Evolutionary conservation across 2,329 filamentous ascomycete genomes (phyloP).

Genomic region (Coniella vitis): DNA sequence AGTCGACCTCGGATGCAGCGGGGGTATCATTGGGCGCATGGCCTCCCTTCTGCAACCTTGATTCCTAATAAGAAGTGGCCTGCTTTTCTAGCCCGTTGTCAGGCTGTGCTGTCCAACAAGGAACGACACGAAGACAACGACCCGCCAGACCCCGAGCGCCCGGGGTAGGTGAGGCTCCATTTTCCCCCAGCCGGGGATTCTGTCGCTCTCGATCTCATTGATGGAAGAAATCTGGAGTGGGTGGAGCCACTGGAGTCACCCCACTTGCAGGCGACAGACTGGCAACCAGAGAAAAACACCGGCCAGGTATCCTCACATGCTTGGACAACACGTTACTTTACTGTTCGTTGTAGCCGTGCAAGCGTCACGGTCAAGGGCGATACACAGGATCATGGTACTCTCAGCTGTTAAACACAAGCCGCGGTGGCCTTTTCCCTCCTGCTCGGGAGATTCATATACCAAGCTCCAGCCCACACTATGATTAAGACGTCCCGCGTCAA

Average conservation of each 20-base stretch:
- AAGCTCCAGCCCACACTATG: too few relatives aligned
- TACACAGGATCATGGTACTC: background rate
- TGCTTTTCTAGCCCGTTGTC: too few relatives aligned
- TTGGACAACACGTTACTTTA: conserved; percentile 12
- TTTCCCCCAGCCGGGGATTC: conserved; percentile 6
- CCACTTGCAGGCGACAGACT: conserved; percentile 5
- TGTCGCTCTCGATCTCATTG: conserved; percentile 8
- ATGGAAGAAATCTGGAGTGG: conserved; percentile 14
- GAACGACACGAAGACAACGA: background rate
- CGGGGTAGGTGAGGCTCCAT: conserved; percentile 1
- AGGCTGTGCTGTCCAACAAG: background rate
- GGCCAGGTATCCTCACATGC: background rate
- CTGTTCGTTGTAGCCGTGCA: background rate
- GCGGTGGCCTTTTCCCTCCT: too few relatives aligned
- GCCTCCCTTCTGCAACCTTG: too few relatives aligned
- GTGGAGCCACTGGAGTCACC: conserved; percentile 14
- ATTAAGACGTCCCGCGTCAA: too few relatives aligned
- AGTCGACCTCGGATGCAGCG: too few relatives aligned
- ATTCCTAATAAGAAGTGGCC: too few relatives aligned
- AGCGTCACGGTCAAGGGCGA: conserved; percentile 3
- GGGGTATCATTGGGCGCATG: too few relatives aligned
- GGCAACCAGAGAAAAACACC: background rate
- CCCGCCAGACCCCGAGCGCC: background rate
- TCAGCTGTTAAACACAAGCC: too few relatives aligned
- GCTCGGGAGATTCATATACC: too few relatives aligned